These are phyloP conservation scores for Linum trigynum DNA, from an alignment of 345 rosid genomes.

Conservation along the genomic window DNA sequence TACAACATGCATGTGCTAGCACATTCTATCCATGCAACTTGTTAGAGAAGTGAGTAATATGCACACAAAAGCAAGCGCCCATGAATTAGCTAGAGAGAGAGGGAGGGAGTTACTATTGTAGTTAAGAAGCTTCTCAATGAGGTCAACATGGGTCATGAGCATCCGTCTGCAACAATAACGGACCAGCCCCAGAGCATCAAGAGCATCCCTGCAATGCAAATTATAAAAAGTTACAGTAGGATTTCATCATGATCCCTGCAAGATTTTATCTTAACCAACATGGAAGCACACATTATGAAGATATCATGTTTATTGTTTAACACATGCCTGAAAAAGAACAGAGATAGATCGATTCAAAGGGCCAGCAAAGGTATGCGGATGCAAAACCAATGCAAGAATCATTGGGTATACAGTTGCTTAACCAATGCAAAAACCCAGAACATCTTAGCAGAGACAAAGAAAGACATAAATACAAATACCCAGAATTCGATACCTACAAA, in stretches of 20 bases:
- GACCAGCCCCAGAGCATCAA: conserved; percentile 80
- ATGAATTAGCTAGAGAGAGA: background rate
- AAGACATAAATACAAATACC: no score
- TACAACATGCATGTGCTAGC: background rate
- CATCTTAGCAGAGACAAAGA: no score
- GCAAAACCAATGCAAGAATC: no score
- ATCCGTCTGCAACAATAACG: conserved; percentile 94
- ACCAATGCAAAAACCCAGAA: no score
- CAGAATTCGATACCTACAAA: no score
- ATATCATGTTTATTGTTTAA: no score
- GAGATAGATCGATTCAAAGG: no score
- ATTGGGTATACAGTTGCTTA: no score
- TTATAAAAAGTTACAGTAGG: background rate
- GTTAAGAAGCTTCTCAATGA: conserved; percentile 96
- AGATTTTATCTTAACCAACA: background rate
- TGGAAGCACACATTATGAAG: no score
- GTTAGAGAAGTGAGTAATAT: background rate
- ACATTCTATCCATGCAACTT: background rate
- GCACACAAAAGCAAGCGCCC: background rate
- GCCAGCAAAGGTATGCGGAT: no score
- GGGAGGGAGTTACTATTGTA: conserved; percentile 57
- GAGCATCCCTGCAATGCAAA: conserved; percentile 68
- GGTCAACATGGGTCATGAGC: conserved; percentile 99
- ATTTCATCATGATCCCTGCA: background rate
- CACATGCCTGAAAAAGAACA: no score